Base-by-base conservation (phyloP, 2,329 filamentous ascomycete species). In the Calonectria honghensis region DNA sequence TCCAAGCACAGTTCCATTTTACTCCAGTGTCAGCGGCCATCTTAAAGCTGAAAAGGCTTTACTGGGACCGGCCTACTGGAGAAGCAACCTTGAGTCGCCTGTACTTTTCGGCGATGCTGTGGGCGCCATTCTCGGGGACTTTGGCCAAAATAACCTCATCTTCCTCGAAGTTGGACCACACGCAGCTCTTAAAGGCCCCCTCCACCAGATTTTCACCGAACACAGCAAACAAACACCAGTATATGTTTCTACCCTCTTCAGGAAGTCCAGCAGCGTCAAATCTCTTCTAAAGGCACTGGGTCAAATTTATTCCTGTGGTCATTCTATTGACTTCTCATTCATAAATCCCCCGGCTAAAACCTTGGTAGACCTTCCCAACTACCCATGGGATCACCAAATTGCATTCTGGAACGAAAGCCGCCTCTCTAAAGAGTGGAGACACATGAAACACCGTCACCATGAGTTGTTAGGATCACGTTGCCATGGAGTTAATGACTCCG, bases 321-420 rank as follows among this genome's bases (percentile, higher is more conserved):
- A 14, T 6, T 13, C 48, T 6, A 41, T 68, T 16, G 41, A 77
- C 48, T 69, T 75, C 0, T 41, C 72, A 4, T 59, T 75, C 6
- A 74, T 37, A 3, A 37, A 50, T 24, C 27, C 51, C 24, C 29
- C 29, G n/a, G 75, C 52, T 61, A 64, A 57, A 24, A 78, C 13
- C 6, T 13, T 76, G 13, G 66, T 73, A 2, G 82, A 79, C 51
- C 78, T 88, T n/a, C 86, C 86, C 0, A 76, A 79, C 0, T 87
- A 88, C 59, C 79, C 81, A 1, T 88, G 85, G 85, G 82, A 85
- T 32, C 84, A 87, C 54, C 74, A 79, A 50, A 80, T 78, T 1
- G 79, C 63, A n/a, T 83, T 83, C 71, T 86, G 84, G 82, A 65
- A 73, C 14, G 84, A 85, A 73, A 78, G 81, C 0, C 82, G 84